These are phyloP conservation scores for Macrocystidia cucumis DNA, from an alignment of 1,284 basidiomycete species.

Conservation along the genomic window DNA sequence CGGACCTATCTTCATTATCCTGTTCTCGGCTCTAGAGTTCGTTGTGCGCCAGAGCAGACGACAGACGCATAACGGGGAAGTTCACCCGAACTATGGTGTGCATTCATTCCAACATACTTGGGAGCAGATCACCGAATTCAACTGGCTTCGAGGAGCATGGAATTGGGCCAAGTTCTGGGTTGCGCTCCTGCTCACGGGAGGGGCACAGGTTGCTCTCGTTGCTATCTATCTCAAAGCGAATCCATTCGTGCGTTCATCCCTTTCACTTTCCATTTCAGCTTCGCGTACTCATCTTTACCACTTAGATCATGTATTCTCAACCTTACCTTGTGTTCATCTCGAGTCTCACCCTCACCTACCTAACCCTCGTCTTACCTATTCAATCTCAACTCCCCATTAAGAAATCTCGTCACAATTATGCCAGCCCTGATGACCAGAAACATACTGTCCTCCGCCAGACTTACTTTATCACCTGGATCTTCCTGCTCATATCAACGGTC, in stretches of 20 bases:
- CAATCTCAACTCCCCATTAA: conserved; percentile 9
- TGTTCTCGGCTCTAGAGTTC: too few relatives aligned
- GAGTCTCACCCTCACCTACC: conserved; percentile 39
- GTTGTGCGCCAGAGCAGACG: too few relatives aligned
- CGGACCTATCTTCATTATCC: conserved; percentile 47
- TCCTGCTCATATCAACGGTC: conserved; percentile 43
- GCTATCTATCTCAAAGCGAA: conserved; percentile 50
- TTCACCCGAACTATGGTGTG: too few relatives aligned
- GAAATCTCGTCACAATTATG: conserved; percentile 15
- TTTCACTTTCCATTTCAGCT: not conserved
- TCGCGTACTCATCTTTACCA: not conserved
- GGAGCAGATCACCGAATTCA: too few relatives aligned
- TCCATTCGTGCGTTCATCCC: conserved; percentile 39
- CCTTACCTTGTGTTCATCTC: conserved; percentile 45
- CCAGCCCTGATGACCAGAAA: conserved; percentile 12
- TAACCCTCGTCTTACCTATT: conserved; percentile 32
- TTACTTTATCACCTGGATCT: conserved; percentile 49
- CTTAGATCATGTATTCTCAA: conserved; percentile 54
- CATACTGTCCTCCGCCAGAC: conserved; percentile 34
- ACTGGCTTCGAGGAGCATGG: conserved; percentile 21
- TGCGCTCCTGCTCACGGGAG: conserved; percentile 36
- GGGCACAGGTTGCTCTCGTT: conserved; percentile 39
- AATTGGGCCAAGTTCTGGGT: conserved; percentile 52
- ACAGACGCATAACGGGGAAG: too few relatives aligned
- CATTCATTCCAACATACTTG: too few relatives aligned